These are phyloP conservation scores for Apium graveolens DNA, from an alignment of 129 eudicot species.

Conservation along the genomic window DNA sequence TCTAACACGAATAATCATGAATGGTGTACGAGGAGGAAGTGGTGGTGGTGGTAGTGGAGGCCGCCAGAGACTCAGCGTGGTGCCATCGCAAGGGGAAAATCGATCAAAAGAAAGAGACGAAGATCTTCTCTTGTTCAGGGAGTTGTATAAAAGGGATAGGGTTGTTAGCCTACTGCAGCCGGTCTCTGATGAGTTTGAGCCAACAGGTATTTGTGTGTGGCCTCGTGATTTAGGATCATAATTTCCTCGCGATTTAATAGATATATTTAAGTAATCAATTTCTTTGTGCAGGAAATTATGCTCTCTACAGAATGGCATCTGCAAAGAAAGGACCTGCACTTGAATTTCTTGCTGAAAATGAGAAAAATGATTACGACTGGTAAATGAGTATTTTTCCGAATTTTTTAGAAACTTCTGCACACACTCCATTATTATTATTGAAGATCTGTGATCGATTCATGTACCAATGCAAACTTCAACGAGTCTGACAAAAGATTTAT, in stretches of 20 bases:
- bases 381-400: not conserved
- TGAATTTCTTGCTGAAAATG: slow-evolving; percentile 44
- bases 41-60: slow-evolving; percentile 6
- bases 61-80: slow-evolving; percentile 19
- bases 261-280: not conserved
- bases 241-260: no score
- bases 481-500: not conserved
- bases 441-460: not conserved
- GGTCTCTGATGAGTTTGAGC: slow-evolving; percentile 68
- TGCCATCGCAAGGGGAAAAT: slow-evolving; percentile 18
- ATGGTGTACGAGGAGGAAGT: slow-evolving; percentile 8
- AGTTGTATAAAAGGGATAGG: slow-evolving; percentile 54
- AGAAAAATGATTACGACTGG: slow-evolving; percentile 76
- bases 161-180: slow-evolving; percentile 64
- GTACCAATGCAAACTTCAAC: not conserved
- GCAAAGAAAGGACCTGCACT: slow-evolving; percentile 47
- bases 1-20: slow-evolving; percentile 14
- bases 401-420: not conserved
- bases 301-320: slow-evolving; percentile 46
- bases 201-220: slow-evolving; percentile 30
- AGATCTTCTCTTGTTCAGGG: slow-evolving; percentile 55
- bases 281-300: slow-evolving; percentile 43
- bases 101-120: slow-evolving; percentile 50
- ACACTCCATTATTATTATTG: not conserved
- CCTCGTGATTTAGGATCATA: no score